Evolutionary conservation across 1,284 basidiomycete genomes (phyloP).

Genomic region (Microbotryum intermedium): DNA sequence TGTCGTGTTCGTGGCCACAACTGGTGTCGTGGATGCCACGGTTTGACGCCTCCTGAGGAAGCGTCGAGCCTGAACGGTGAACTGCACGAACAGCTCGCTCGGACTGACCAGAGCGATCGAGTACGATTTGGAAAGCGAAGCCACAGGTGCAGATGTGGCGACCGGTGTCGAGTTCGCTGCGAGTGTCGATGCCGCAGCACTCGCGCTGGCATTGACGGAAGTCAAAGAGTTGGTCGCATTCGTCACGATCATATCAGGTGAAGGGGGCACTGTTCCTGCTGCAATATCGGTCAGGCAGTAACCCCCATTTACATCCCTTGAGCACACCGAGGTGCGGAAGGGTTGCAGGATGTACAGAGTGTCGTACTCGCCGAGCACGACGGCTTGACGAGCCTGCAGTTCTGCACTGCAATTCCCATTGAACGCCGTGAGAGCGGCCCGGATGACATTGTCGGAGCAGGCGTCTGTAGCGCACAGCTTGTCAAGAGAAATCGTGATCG

Average conservation of each 20-base stretch:
- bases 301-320: constrained; percentile 56
- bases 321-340: constrained; percentile 58
- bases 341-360: constrained; percentile 62
- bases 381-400: constrained; percentile 47
- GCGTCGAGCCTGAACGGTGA: background rate
- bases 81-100: background rate
- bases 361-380: constrained; percentile 55
- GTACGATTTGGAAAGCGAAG: background rate
- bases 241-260: background rate
- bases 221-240: background rate
- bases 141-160: background rate
- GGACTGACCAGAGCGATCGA: background rate
- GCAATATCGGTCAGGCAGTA: constrained; percentile 39
- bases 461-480: constrained; percentile 50
- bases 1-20: constrained; percentile 18
- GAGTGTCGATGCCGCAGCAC: background rate
- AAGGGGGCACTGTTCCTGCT: constrained; percentile 8
- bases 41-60: constrained; percentile 15
- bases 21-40: constrained; percentile 26
- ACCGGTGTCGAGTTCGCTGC: constrained; percentile 4
- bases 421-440: constrained; percentile 57
- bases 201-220: constrained; percentile 2
- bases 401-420: constrained; percentile 60
- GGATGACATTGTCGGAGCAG: constrained; percentile 56
- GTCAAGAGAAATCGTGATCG: constrained; percentile 50